phyloP scores from a whole-genome alignment of 768 basidiomycete genomes.

The Boletus rubroflammeus region DNA sequence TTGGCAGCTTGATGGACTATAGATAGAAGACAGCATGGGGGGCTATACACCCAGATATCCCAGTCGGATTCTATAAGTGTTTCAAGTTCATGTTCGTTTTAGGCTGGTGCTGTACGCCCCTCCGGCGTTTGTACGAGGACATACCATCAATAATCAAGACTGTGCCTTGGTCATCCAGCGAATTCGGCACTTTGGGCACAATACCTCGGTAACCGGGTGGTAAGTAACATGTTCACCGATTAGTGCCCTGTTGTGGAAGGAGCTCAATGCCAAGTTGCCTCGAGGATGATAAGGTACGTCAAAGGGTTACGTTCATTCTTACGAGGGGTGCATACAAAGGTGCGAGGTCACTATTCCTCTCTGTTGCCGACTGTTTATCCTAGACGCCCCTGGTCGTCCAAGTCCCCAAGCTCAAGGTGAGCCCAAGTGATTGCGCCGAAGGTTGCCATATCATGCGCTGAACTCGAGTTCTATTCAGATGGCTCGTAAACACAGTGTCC shows the following conservation, averaged over 20 bases:
- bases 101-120: neutral
- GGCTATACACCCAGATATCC: neutral
- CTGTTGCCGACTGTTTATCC: neutral
- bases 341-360: neutral
- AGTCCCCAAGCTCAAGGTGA: neutral
- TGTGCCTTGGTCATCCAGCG: neutral
- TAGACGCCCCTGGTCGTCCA: neutral
- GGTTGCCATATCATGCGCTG: neutral
- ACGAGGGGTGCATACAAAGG: neutral
- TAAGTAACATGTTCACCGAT: neutral
- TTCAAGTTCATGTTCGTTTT: neutral
- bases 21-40: neutral
- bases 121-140: neutral
- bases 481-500: neutral
- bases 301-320: neutral
- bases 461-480: conserved; percentile 1
- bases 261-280: neutral
- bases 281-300: conserved; percentile 1
- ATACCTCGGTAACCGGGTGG: neutral
- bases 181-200: neutral
- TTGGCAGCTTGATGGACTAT: neutral
- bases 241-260: neutral
- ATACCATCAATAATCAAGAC: neutral
- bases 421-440: neutral
- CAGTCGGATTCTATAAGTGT: neutral